These are phyloP conservation scores for Fusarium chuoi DNA, from an alignment of 2,329 filamentous ascomycete genomes.

Conservation along the genomic window DNA sequence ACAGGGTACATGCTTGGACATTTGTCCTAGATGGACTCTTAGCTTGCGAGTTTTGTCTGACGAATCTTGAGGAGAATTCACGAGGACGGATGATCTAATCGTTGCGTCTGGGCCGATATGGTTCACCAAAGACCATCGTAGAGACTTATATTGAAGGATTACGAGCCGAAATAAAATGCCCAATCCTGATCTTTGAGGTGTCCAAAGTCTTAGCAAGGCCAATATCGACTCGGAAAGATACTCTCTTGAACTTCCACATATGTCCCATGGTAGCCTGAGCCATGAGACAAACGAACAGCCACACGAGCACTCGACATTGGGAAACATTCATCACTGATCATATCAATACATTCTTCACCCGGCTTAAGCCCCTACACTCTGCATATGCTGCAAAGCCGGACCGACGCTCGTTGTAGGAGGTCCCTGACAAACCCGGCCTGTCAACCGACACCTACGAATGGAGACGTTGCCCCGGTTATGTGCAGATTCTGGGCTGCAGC, in stretches of 20 bases:
- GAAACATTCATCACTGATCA: neutral
- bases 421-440: neutral
- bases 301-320: slow-evolving; percentile 1
- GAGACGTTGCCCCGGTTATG: slow-evolving; percentile 21
- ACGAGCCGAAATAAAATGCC: neutral
- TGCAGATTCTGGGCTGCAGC: slow-evolving; percentile 29
- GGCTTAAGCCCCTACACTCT: neutral
- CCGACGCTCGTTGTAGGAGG: neutral
- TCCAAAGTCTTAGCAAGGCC: neutral
- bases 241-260: slow-evolving; percentile 4
- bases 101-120: neutral
- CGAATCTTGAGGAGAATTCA: neutral
- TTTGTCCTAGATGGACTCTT: slow-evolving; percentile 3
- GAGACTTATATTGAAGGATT: neutral
- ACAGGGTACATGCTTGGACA: slow-evolving; percentile 20
- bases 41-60: neutral
- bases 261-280: slow-evolving; percentile 12
- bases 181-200: neutral
- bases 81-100: neutral
- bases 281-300: slow-evolving; percentile 7
- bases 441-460: slow-evolving; percentile 17
- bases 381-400: neutral
- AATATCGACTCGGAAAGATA: neutral
- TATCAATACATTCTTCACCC: neutral
- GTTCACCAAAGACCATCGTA: neutral